These are phyloP conservation scores for Daldinia decipiens DNA, from an alignment of 495 filamentous ascomycete species.

Conservation along the genomic window DNA sequence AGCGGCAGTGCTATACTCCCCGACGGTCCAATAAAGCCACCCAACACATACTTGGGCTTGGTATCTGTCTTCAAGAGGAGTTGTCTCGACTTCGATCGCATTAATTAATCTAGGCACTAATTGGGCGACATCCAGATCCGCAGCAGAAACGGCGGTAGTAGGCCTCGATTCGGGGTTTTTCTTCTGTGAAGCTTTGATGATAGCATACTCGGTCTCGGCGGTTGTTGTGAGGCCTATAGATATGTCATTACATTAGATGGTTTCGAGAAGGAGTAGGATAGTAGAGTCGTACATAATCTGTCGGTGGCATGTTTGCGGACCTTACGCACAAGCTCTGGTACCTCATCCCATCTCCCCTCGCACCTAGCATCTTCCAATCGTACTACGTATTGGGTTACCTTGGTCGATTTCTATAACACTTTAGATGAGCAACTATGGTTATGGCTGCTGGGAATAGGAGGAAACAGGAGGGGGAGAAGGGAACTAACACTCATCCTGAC, in stretches of 20 bases:
- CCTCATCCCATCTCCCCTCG: conserved; percentile 85
- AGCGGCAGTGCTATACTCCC: conserved; percentile 70
- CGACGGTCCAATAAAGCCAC: conserved; percentile 82
- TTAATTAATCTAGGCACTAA: conserved; percentile 71
- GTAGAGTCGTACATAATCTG: conserved; percentile 73
- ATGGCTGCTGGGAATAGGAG: not conserved
- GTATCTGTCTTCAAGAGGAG: conserved; percentile 73
- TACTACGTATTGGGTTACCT: conserved; percentile 81
- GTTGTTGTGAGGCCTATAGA: conserved; percentile 76
- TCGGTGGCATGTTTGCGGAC: conserved; percentile 92
- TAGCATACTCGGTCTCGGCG: conserved; percentile 74
- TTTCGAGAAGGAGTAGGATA: not conserved
- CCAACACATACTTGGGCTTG: conserved; percentile 83
- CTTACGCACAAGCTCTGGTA: conserved; percentile 91
- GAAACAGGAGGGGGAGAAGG: not conserved
- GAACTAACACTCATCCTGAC: conserved; percentile 49
- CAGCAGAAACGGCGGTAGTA: conserved; percentile 49
- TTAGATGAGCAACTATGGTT: conserved; percentile 25
- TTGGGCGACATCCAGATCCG: conserved; percentile 56
- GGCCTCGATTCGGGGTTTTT: conserved; percentile 53
- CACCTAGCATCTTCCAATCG: conserved; percentile 87
- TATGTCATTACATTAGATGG: conserved; percentile 18
- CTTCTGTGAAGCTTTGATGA: conserved; percentile 64
- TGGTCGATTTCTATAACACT: conserved; percentile 59
- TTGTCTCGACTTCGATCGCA: conserved; percentile 70